Percentiles rank a stretch among this genome's conserved stretches.
Evolutionary conservation across 768 basidiomycete genomes (phyloP).

Genomic region (Tylopilus vinaceipallidus): DNA sequence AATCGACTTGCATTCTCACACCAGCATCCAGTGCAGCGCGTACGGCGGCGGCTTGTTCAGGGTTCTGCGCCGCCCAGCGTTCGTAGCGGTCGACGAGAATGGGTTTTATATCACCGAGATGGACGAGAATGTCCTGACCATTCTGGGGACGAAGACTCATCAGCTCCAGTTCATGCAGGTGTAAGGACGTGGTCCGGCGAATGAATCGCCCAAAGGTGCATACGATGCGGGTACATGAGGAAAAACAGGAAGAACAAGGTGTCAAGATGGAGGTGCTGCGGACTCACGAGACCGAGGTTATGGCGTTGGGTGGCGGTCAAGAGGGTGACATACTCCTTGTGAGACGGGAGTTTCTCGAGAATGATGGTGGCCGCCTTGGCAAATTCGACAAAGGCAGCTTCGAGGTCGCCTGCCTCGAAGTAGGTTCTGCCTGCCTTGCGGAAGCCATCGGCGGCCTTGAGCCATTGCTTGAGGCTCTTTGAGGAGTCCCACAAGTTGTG

Average conservation of each 20-base stretch:
- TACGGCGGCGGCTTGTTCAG: slow-evolving; percentile 32
- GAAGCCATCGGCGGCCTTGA: slow-evolving; percentile 62
- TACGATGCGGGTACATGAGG: not conserved
- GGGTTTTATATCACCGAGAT: slow-evolving; percentile 63
- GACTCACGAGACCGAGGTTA: slow-evolving; percentile 69
- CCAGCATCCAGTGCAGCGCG: slow-evolving; percentile 22
- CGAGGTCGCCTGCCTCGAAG: slow-evolving; percentile 53
- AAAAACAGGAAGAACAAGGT: not conserved
- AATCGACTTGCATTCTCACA: slow-evolving; percentile 23
- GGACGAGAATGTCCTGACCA: slow-evolving; percentile 70
- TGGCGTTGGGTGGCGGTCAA: slow-evolving; percentile 58
- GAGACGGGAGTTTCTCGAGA: slow-evolving; percentile 73
- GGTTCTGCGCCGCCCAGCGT: slow-evolving; percentile 50
- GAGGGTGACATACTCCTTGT: slow-evolving; percentile 59
- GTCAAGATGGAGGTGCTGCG: slow-evolving; percentile 13
- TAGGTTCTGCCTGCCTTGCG: slow-evolving; percentile 52
- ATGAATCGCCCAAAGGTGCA: not conserved
- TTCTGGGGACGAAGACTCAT: slow-evolving; percentile 44
- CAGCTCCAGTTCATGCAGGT: slow-evolving; percentile 10
- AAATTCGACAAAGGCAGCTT: slow-evolving; percentile 68
- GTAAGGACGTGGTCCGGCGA: not conserved
- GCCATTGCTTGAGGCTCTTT: slow-evolving; percentile 62
- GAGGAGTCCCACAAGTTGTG: slow-evolving; percentile 54
- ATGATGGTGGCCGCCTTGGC: slow-evolving; percentile 77
- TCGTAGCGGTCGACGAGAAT: slow-evolving; percentile 62